A percentile compares a stretch with the other conserved stretches of the same genome.
Conservation (phyloP, 2,329 filamentous ascomycete genomes). For the Nakataea oryzae region DNA sequence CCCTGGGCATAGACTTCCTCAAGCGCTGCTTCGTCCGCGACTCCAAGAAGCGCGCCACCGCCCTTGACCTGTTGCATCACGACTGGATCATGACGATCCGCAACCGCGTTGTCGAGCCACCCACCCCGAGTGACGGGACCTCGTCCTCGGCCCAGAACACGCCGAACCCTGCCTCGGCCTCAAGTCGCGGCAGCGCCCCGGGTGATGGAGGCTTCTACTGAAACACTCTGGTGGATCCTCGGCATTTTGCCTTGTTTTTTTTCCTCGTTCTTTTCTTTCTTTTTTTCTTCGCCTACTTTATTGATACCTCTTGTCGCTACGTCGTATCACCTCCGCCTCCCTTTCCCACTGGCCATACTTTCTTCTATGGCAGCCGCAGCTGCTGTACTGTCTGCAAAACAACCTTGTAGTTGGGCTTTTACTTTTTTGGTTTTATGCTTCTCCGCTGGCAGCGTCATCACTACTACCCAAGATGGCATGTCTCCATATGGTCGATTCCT, state of each 20-base stretch:
- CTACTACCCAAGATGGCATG: not conserved
- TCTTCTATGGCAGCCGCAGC: not conserved
- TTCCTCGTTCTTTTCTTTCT: no score
- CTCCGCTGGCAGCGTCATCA: not conserved
- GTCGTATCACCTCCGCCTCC: not conserved
- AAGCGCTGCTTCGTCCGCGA: conserved; percentile 79
- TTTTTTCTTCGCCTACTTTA: not conserved
- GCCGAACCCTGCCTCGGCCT: conserved; percentile 18
- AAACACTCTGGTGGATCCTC: not conserved
- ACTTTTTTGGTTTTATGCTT: not conserved
- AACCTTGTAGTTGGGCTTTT: no score
- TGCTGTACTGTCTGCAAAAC: not conserved
- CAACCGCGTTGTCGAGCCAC: conserved; percentile 47
- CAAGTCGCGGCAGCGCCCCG: conserved; percentile 15
- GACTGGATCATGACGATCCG: conserved; percentile 72
- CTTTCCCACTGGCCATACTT: not conserved
- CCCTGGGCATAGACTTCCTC: conserved; percentile 78
- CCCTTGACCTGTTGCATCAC: conserved; percentile 84
- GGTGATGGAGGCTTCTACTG: conserved; percentile 24
- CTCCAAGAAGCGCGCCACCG: conserved; percentile 66
- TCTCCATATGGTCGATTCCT: not conserved
- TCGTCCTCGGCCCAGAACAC: conserved; percentile 29
- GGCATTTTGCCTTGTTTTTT: not conserved
- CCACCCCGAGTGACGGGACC: conserved; percentile 46
- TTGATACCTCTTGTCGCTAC: not conserved